These are phyloP conservation scores for Pseudonitzschia pungens DNA, from an alignment of 108 stramenopile species.

Conservation along the genomic window DNA sequence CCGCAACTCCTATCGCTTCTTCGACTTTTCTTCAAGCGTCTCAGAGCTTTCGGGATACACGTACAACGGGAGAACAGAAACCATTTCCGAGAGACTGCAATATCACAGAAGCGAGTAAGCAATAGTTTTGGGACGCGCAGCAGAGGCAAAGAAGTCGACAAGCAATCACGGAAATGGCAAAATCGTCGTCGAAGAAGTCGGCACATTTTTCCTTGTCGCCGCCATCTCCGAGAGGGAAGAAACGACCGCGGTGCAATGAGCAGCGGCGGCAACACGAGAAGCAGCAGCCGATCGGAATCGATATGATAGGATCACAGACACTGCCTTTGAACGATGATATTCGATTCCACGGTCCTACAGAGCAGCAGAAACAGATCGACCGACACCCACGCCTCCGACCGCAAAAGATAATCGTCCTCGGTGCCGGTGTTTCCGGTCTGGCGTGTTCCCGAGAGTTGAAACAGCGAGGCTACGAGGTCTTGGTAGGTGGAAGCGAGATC, in stretches of 20 bases:
- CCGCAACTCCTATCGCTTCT: no score
- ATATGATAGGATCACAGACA: not conserved
- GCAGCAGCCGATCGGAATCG: not conserved
- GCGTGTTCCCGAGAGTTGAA: slow-evolving; percentile 75
- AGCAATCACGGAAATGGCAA: not conserved
- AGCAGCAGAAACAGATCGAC: not conserved
- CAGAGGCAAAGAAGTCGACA: no score
- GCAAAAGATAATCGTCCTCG: slow-evolving; percentile 67
- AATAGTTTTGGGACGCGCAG: no score
- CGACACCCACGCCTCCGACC: slow-evolving; percentile 24
- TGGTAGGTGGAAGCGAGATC: slow-evolving; percentile 73
- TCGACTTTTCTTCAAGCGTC: no score
- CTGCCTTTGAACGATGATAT: not conserved
- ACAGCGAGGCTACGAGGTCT: slow-evolving; percentile 71
- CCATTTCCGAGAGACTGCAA: no score
- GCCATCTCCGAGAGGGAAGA: slow-evolving; percentile 8
- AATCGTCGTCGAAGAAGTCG: not conserved
- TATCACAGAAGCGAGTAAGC: no score
- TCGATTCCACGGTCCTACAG: not conserved
- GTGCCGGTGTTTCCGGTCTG: slow-evolving; percentile 73
- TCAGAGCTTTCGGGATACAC: no score
- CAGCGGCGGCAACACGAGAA: not conserved
- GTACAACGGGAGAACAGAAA: no score
- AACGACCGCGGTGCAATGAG: not conserved
- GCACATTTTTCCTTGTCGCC: not conserved